Evolutionary conservation across 1,284 basidiomycete species (phyloP).

Genomic region (Bjerkandera adusta): DNA sequence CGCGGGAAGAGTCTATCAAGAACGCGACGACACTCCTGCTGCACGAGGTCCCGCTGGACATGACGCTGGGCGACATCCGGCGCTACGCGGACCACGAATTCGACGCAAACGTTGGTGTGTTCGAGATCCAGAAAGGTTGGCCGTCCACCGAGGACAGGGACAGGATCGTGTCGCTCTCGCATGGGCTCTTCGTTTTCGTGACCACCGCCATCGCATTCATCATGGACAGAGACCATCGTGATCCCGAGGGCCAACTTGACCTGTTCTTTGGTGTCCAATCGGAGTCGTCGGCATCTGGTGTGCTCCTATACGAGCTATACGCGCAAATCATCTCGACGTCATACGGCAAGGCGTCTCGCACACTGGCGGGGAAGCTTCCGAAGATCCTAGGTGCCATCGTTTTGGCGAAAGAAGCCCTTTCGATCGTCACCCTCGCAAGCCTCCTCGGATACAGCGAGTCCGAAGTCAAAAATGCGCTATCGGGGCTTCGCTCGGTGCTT

Average conservation of each 20-base stretch:
- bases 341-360: not conserved
- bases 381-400: not conserved
- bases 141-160: conserved; percentile 13
- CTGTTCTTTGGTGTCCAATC: too few relatives aligned
- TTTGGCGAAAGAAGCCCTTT: not conserved
- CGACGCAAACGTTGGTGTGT: not conserved
- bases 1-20: not conserved
- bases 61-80: conserved; percentile 19
- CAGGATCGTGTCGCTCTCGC: conserved; percentile 13
- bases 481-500: not conserved
- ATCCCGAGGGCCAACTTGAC: too few relatives aligned
- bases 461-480: not conserved
- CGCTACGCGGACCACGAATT: conserved; percentile 15
- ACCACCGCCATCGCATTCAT: conserved; percentile 23
- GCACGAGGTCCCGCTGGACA: conserved; percentile 15
- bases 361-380: not conserved
- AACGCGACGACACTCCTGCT: conserved; percentile 12
- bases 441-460: not conserved
- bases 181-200: conserved; percentile 26
- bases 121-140: conserved; percentile 16
- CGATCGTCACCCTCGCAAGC: not conserved
- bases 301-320: not conserved
- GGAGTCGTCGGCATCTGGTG: too few relatives aligned
- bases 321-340: not conserved
- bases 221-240: not conserved